Evolutionary conservation across 2,329 filamentous ascomycete species (phyloP), one percentile per base, ranked within the genome.

Genomic region (Cadophora sp.): DNA sequence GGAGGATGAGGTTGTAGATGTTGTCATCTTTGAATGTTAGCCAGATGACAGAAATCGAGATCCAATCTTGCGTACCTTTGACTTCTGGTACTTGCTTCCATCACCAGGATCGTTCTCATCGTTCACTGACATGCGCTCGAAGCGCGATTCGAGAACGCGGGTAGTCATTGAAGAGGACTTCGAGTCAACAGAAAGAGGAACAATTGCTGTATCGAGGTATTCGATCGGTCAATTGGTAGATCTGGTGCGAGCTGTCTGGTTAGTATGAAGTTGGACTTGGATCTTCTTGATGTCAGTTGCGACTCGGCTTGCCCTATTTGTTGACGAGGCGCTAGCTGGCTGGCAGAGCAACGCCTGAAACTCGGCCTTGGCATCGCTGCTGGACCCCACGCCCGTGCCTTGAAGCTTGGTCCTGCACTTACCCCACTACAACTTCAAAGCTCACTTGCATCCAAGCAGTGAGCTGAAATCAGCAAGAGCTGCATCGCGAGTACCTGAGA

Each of bases 91-190:
- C 71, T 85, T 85, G 66, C 81, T 81, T 70, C 81, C 83, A 71
- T 87, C 84, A 65, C 82, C 82, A 37, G 83, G 81, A 68, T 93
- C 91, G 77, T 95, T 97, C 81, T 97, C 94, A 77, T 97, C 94
- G 75, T 92, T 91, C 71, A 97, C 92, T 24, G 92, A 91, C 82
- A 97, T 88, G 80, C 90, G 91, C 88, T 97, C 94, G 77, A 98
- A 93, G 76, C 92, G 92, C 81, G 92, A 85, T 82, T 97, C 95
- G 58, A 98, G 85, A 62, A 88, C 89, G 74, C 92, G 88, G 68
- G 92, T 87, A 72, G 94, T 88, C 92, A 95, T 89, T 69, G 71
- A 58, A 62, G 37, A 22, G 60, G 12, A 16, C 16, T 14, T 62
- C 60, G 9, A 37, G 34, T 31, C 14, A 51, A 51, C 9, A 40